Percentiles rank a stretch among this genome's conserved stretches.
Evolutionary conservation across 306 rosid species (phyloP).

Genomic region (Dryas drummondii): DNA sequence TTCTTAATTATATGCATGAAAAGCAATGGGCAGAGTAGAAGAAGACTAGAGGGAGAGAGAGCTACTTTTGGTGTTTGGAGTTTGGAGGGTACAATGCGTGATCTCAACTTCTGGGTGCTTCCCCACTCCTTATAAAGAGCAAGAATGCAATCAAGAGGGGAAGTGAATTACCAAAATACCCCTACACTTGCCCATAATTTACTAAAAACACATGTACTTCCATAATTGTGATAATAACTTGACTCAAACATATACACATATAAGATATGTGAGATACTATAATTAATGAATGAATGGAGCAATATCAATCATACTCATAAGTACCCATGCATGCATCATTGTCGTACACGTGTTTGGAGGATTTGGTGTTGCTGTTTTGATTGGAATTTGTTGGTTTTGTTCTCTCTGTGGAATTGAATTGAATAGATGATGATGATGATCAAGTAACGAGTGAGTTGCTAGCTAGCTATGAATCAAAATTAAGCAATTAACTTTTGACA

Average conservation of each 20-base stretch:
- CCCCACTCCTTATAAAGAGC: constrained; percentile 41
- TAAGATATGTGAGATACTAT: background rate
- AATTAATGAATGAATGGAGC: constrained; percentile 7
- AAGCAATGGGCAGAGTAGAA: background rate
- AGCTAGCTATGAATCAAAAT: background rate
- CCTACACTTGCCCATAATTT: constrained; percentile 24
- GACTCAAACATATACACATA: background rate
- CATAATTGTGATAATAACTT: constrained; percentile 19
- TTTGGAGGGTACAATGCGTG: background rate
- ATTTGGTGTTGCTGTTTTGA: background rate
- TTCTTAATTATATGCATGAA: background rate
- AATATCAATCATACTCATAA: constrained; percentile 16
- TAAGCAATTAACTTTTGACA: background rate
- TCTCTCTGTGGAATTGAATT: background rate
- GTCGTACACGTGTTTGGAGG: constrained; percentile 57
- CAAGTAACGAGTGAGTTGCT: background rate
- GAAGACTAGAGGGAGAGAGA: background rate
- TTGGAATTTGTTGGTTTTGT: constrained; percentile 5
- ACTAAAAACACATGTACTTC: constrained; percentile 20
- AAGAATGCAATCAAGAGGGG: constrained; percentile 23
- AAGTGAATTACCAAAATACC: constrained; percentile 42
- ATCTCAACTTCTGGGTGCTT: constrained; percentile 33
- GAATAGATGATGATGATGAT: background rate
- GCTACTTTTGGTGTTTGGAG: background rate
- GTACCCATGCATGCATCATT: constrained; percentile 11